Evolutionary conservation across 2,329 filamentous ascomycete species (phyloP).

Genomic region (Xylariaceae sp.): DNA sequence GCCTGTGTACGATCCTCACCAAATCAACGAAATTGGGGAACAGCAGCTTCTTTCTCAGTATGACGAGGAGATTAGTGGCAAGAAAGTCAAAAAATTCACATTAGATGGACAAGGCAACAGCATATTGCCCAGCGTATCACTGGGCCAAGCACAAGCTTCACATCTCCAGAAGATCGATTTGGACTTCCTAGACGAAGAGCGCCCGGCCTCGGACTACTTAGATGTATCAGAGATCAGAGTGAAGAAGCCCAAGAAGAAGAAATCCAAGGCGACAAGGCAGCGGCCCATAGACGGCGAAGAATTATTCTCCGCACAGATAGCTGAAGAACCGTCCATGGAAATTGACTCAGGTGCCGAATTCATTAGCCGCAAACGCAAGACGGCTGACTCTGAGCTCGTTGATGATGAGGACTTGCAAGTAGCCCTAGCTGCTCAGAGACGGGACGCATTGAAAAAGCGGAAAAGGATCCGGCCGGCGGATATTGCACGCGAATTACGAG

Average conservation of each 20-base stretch:
- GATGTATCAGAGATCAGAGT: conserved; percentile 84
- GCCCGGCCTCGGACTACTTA: conserved; percentile 78
- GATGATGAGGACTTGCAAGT: conserved; percentile 93
- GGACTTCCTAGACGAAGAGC: conserved; percentile 58
- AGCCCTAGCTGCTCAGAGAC: conserved; percentile 76
- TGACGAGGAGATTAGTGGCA: conserved; percentile 89
- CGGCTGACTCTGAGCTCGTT: conserved; percentile 65
- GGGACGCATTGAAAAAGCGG: conserved; percentile 82
- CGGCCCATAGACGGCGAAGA: conserved; percentile 63
- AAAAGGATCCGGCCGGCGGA: conserved; percentile 85
- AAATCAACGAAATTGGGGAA: conserved; percentile 61
- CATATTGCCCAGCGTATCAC: conserved; percentile 56
- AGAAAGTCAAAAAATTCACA: conserved; percentile 83
- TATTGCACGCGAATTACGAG: conserved; percentile 72
- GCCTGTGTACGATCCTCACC: conserved; percentile 81
- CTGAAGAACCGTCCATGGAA: conserved; percentile 62
- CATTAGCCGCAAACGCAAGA: conserved; percentile 57
- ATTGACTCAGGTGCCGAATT: conserved; percentile 56
- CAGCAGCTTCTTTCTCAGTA: conserved; percentile 79
- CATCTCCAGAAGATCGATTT: conserved; percentile 71
- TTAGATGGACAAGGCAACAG: conserved; percentile 72
- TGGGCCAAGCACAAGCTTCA: conserved; percentile 52
- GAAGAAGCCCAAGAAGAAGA: conserved; percentile 92
- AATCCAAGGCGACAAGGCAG: conserved; percentile 69
- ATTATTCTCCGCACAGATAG: conserved; percentile 45